Evolutionary conservation across 2,329 filamentous ascomycete genomes (phyloP).

Genomic region (Colletotrichum siamense): DNA sequence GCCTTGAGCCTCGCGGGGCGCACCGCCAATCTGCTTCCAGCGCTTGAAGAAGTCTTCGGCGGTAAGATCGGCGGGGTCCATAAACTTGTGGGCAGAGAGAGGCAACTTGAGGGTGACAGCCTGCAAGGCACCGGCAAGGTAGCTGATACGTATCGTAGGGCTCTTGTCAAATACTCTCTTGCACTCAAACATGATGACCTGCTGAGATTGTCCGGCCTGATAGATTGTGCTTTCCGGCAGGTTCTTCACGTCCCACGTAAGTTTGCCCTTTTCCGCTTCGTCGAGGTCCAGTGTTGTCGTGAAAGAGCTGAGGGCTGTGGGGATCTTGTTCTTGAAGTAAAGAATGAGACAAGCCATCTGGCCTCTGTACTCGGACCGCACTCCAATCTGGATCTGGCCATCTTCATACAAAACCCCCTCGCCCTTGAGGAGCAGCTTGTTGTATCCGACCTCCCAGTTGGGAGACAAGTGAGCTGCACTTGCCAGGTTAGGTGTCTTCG

Average conservation of each 20-base stretch:
- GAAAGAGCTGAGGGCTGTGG: conserved; percentile 84
- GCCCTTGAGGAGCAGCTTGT: conserved; percentile 76
- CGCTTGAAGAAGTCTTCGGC: conserved; percentile 98
- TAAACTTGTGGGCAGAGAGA: conserved; percentile 90
- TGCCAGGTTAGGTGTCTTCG: conserved; percentile 82
- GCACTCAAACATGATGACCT: conserved; percentile 94
- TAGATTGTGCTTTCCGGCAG: conserved; percentile 83
- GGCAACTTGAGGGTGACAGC: conserved; percentile 91
- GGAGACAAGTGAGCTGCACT: conserved; percentile 92
- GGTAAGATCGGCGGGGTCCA: conserved; percentile 86
- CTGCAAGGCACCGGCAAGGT: conserved; percentile 91
- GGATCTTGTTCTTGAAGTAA: conserved; percentile 95
- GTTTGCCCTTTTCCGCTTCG: conserved; percentile 63
- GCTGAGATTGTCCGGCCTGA: conserved; percentile 81
- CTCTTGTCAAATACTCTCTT: conserved; percentile 81
- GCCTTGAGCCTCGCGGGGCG: conserved; percentile 83
- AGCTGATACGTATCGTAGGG: conserved; percentile 92
- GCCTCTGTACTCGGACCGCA: conserved; percentile 93
- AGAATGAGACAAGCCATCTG: conserved; percentile 94
- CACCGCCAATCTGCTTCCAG: conserved; percentile 97
- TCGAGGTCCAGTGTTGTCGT: conserved; percentile 93
- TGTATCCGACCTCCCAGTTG: conserved; percentile 92
- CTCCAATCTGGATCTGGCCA: conserved; percentile 87
- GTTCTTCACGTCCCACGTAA: conserved; percentile 88
- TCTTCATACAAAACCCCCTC: conserved; percentile 97